A percentile compares a stretch with the other conserved stretches of the same genome.
Evolutionary conservation across 2,329 filamentous ascomycete species (phyloP).

Genomic region (Apiospora hydei): DNA sequence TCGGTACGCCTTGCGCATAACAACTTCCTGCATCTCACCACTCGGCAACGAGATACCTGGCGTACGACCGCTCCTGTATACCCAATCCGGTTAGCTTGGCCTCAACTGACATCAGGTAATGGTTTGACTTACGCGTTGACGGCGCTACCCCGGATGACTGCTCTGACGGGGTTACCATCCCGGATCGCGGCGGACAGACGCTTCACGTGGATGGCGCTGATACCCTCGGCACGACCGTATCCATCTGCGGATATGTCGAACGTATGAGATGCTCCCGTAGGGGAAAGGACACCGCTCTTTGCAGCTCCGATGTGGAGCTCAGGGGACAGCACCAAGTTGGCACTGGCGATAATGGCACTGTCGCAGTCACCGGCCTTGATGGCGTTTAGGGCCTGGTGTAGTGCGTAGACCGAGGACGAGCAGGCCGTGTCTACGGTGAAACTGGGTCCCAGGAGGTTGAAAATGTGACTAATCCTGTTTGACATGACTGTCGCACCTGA

Average conservation of each 20-base stretch:
- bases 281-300: slow-evolving; percentile 44
- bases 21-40: slow-evolving; percentile 31
- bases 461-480: slow-evolving; percentile 44
- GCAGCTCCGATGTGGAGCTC: slow-evolving; percentile 40
- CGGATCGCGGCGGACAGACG: no score
- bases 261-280: slow-evolving; percentile 40
- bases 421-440: slow-evolving; percentile 20
- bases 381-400: slow-evolving; percentile 19
- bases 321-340: slow-evolving; percentile 44
- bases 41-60: background rate
- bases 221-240: no score
- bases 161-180: no score
- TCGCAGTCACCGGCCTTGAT: slow-evolving; percentile 40
- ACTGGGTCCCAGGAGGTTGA: slow-evolving; percentile 43
- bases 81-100: no score
- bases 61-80: background rate
- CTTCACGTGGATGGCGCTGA: no score
- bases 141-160: slow-evolving; percentile 30
- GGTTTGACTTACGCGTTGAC: background rate
- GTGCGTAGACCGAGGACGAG: slow-evolving; percentile 1
- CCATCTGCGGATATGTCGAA: slow-evolving; percentile 40
- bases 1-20: slow-evolving; percentile 30
- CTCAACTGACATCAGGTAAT: no score
- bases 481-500: slow-evolving; percentile 36
- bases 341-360: slow-evolving; percentile 45